A percentile compares a stretch with the other conserved stretches of the same genome.
Conservation (phyloP, 148 eudicot species). For the Hydrangea macrophylla region DNA sequence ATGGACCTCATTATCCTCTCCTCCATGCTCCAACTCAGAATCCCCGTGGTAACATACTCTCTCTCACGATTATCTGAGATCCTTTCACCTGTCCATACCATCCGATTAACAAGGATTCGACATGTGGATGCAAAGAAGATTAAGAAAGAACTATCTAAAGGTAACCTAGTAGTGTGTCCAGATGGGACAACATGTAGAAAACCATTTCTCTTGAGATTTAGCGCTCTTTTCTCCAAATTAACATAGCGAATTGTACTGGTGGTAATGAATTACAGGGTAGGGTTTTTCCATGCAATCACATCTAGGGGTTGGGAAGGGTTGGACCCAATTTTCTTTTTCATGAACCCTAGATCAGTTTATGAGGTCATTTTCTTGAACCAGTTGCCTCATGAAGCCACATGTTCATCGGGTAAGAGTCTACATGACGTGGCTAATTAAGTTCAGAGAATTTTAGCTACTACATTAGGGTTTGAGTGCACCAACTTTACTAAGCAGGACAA, state of each 20-base stretch:
- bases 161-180: too few relatives aligned
- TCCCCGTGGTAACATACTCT: too few relatives aligned
- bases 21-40: constrained; percentile 40
- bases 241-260: constrained; percentile 31
- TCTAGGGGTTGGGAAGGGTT: constrained; percentile 44
- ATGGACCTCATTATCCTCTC: constrained; percentile 82
- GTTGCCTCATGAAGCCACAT: constrained; percentile 29
- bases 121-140: too few relatives aligned
- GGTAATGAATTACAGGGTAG: constrained; percentile 28
- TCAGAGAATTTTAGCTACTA: constrained; percentile 25
- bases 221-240: constrained; percentile 37
- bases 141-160: too few relatives aligned
- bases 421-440: constrained; percentile 41
- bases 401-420: constrained; percentile 24
- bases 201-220: constrained; percentile 48
- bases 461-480: constrained; percentile 32
- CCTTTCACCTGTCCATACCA: too few relatives aligned
- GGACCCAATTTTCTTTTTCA: constrained; percentile 40
- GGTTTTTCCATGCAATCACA: constrained; percentile 42
- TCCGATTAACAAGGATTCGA: too few relatives aligned
- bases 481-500: constrained; percentile 26
- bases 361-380: constrained; percentile 45
- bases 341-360: constrained; percentile 42
- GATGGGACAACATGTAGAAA: too few relatives aligned
- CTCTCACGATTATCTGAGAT: too few relatives aligned